phyloP scores from a whole-genome alignment of 129 eudicot genomes.

The Escallonia rubra region DNA sequence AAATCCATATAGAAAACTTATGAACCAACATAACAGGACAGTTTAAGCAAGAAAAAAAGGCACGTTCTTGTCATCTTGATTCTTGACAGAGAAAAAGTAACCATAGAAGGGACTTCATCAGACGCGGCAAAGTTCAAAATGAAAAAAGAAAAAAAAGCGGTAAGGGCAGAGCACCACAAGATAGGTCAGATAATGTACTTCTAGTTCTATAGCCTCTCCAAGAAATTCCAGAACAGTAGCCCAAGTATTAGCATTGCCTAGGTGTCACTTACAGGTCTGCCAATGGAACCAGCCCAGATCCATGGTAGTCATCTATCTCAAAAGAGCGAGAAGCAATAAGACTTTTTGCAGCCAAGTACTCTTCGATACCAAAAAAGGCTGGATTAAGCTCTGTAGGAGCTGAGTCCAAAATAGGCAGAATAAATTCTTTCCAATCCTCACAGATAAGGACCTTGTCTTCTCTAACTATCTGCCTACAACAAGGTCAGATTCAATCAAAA shows the following conservation, averaged over 20 bases:
- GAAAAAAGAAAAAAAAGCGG: neutral
- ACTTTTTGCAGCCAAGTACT: conserved; percentile 84
- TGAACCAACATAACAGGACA: too few relatives aligned
- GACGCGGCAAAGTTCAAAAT: neutral
- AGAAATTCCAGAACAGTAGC: neutral
- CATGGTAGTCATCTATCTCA: conserved; percentile 78
- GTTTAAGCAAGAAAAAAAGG: too few relatives aligned
- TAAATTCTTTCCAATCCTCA: conserved; percentile 86
- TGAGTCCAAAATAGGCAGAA: conserved; percentile 58
- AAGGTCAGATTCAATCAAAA: conserved; percentile 2
- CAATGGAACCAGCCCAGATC: conserved; percentile 93
- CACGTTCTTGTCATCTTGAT: too few relatives aligned
- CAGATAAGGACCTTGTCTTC: conserved; percentile 74
- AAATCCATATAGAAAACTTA: too few relatives aligned
- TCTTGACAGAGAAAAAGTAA: too few relatives aligned
- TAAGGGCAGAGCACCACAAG: neutral
- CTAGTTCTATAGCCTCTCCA: neutral
- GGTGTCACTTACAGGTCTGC: conserved; percentile 81
- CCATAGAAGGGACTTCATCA: too few relatives aligned
- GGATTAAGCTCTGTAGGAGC: conserved; percentile 42
- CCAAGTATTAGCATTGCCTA: neutral
- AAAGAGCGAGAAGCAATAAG: conserved; percentile 87
- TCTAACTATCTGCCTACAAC: conserved; percentile 74
- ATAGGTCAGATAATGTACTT: neutral
- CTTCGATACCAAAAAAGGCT: conserved; percentile 49